Base-by-base conservation (phyloP, 208 protist species). In the Trypanosoma cruzi region DNA sequence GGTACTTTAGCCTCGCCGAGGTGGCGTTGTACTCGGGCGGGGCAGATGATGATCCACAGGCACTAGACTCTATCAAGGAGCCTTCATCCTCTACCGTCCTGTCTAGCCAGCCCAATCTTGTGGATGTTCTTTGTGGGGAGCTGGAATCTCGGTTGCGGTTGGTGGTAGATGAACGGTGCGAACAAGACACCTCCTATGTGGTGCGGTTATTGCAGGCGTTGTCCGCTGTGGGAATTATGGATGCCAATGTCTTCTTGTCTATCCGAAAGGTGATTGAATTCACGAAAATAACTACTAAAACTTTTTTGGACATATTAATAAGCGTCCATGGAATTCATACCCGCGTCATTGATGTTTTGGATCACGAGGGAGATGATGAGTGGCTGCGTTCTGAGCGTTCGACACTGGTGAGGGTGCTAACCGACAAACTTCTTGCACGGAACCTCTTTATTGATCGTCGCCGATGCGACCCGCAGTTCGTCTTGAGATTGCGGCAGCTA, bases 1-100 rank as follows among this genome's bases (percentile, higher is more conserved):
- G 75, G 28, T 85, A 82, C 63, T 93, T 93, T 68, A 96, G 80
- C 53, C 62, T 93, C n/a, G 67, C 90, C 0, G 81, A 91, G 53
- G 84, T 84, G 22, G 81, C 71, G 0, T 77, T 90, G 40, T 64
- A 90, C 44, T 53, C 68, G 20, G 79, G 63, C 18, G 61, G 44
- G 8, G 24, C 16, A 26, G n/a, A 29, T 55, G 48, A 26, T 31
- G 44, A 58, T 11, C 40, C 6, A 28, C 24, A 50, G 29, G 13
- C 56, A 59, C 37, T 62, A 31, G 61, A 66, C 5, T 2, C 8
- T 5, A 46, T 49, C 1, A 70, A 81, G 5, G 63, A 55, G 8
- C 48, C 48, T 26, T 74, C 64, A 36, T 46, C 53, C 36, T 42
- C 29, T 59, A 64, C 68, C 1, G 8, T 16, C 6, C 59, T 92